Conservation (phyloP, 2,329 filamentous ascomycete genomes). For the Pseudogymnoascus sp. region DNA sequence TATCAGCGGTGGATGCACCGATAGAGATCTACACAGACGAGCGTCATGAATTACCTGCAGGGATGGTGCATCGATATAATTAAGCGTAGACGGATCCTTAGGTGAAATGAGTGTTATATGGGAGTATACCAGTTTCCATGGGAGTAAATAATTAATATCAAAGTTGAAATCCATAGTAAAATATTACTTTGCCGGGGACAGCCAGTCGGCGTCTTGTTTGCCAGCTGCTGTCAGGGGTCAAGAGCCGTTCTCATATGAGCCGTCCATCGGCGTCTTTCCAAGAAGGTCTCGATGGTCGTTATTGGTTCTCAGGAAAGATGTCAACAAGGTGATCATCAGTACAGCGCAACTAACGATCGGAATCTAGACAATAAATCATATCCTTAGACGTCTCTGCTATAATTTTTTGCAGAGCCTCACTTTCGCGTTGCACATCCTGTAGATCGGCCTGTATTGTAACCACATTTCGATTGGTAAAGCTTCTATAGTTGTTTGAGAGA, state of each 20-base stretch:
- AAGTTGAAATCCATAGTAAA: no score
- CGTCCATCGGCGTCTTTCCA: slow-evolving; percentile 47
- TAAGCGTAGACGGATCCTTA: no score
- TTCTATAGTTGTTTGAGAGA: slow-evolving; percentile 53
- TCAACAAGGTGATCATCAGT: slow-evolving; percentile 50
- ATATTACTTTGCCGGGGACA: slow-evolving; percentile 14
- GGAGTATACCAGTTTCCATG: no score
- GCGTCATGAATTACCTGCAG: no score
- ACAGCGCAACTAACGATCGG: neutral
- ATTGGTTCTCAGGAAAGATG: slow-evolving; percentile 49
- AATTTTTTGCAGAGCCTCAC: slow-evolving; percentile 56
- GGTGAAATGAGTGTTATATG: no score
- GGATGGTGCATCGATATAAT: no score
- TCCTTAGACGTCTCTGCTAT: slow-evolving; percentile 59
- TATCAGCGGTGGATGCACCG: no score
- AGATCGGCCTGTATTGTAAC: slow-evolving; percentile 48
- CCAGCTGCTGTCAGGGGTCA: slow-evolving; percentile 10
- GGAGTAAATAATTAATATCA: no score
- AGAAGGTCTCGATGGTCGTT: slow-evolving; percentile 42
- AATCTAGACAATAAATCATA: slow-evolving; percentile 21
- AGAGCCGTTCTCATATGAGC: slow-evolving; percentile 28
- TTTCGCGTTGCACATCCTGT: slow-evolving; percentile 55
- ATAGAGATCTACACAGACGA: no score
- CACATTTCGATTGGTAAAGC: slow-evolving; percentile 50
- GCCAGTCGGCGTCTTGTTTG: slow-evolving; percentile 36